Base-by-base conservation (phyloP, 768 basidiomycete species). In the Flagelloscypha sp. region DNA sequence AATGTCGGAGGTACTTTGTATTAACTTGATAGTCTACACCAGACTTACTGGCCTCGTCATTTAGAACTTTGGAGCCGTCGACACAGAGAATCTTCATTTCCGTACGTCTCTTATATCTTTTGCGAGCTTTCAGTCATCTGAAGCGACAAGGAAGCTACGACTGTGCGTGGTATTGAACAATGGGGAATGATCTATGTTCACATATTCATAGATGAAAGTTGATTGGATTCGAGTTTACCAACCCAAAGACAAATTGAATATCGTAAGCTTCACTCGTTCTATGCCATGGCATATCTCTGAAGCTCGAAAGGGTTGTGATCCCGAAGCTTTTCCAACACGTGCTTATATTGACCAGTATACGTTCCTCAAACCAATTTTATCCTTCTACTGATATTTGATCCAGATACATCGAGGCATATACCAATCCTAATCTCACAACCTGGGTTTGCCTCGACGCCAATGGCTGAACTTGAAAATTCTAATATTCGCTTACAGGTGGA, bases 171-270 rank as follows among this genome's bases (percentile, higher is more conserved):
- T n/a, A n/a, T n/a, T n/a, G n/a, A n/a, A n/a, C n/a, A n/a, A n/a
- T n/a, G n/a, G n/a, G n/a, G n/a, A n/a, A n/a, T n/a, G n/a, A n/a
- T n/a, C n/a, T n/a, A n/a, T n/a, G n/a, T n/a, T n/a, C n/a, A n/a
- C n/a, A n/a, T n/a, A n/a, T n/a, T 61, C 55, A 12, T n/a, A n/a
- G n/a, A 79, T 95, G 85, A 65, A 62, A 31, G 65, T 94, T 27
- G 88, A 95, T 53, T 95, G 82, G 62, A 76, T 97, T 36, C 76
- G 93, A 16, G 85, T 98, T 6, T 98, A 95, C 57, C 93, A 95
- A 53, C 75, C 75, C 3, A 62, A 69, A 49, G 56, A 74, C 42
- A 52, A 68, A 20, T 66, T 75, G 38, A 93, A 90, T 53, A 68
- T 88, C 34, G n/a, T n/a, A n/a, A n/a, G n/a, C n/a, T n/a, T n/a